Evolutionary conservation across 2,329 filamentous ascomycete species (phyloP).

Genomic region (Domatiomyces catenatus): DNA sequence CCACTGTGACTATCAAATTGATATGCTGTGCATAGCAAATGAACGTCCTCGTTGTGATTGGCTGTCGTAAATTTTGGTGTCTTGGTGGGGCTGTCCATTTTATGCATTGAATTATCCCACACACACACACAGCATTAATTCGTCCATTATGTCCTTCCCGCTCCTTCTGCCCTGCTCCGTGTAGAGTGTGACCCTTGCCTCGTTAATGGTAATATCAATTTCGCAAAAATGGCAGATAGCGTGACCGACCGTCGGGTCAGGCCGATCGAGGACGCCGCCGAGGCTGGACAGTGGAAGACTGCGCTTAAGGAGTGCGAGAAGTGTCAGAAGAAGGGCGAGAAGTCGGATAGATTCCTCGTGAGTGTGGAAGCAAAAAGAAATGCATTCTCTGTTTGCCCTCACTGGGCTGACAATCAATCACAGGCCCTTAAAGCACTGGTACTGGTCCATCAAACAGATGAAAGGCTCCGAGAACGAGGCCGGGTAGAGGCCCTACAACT

Average conservation of each 20-base stretch:
- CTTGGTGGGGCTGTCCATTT: not conserved
- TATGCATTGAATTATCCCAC: not conserved
- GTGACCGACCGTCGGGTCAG: constrained; percentile 26
- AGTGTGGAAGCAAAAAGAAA: not conserved
- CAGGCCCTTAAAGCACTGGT: constrained; percentile 18
- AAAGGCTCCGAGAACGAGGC: constrained; percentile 28
- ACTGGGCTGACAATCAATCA: constrained; percentile 1
- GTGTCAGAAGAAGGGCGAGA: constrained; percentile 40
- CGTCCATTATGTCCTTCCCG: not conserved
- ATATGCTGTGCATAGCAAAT: no score
- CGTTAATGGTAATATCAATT: not conserved
- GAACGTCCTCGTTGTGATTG: no score
- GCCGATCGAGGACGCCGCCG: constrained; percentile 35
- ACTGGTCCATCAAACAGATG: constrained; percentile 24
- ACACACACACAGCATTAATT: not conserved
- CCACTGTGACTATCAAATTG: no score
- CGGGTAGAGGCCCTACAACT: constrained; percentile 28
- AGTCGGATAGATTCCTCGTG: constrained; percentile 22
- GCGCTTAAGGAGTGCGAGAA: constrained; percentile 36
- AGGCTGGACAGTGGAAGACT: constrained; percentile 34
- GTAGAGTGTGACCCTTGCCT: not conserved
- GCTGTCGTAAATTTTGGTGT: no score
- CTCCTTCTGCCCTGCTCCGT: not conserved
- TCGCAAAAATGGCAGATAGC: constrained; percentile 11
- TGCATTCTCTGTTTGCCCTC: not conserved